Conservation (phyloP, 805 yeast species). For the Candida suzukii region DNA sequence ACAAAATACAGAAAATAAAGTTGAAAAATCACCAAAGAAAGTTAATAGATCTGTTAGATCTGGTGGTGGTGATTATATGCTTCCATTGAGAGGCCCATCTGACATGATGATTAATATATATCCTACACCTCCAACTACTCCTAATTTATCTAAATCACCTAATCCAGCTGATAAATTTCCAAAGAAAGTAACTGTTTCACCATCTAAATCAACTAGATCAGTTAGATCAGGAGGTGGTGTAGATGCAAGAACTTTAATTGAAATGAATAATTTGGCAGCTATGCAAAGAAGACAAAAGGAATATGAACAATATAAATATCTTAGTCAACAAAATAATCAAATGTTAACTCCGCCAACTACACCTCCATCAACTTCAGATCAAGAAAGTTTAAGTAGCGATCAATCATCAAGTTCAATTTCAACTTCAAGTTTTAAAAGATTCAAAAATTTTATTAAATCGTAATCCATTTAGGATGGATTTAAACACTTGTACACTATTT, state of each 20-base stretch:
- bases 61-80: not conserved
- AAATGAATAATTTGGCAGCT: not conserved
- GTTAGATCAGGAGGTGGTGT: not conserved
- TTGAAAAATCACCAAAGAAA: not conserved
- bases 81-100: too few relatives aligned
- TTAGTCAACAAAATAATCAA: too few relatives aligned
- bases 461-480: too few relatives aligned
- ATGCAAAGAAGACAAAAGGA: not conserved
- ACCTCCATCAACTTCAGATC: too few relatives aligned
- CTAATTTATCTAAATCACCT: not conserved
- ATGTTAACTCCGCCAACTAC: too few relatives aligned
- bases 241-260: not conserved
- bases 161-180: not conserved
- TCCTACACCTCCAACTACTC: not conserved
- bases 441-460: too few relatives aligned
- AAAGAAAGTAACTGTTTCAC: not conserved
- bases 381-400: too few relatives aligned
- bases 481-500: too few relatives aligned
- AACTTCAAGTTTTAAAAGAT: too few relatives aligned
- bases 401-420: too few relatives aligned
- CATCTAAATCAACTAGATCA: too few relatives aligned
- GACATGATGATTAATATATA: too few relatives aligned
- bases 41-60: not conserved
- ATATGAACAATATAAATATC: not conserved
- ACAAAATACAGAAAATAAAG: not conserved